Conservation (phyloP, 352 stramenopile genomes). For the Globisporangium cederbergense region DNA sequence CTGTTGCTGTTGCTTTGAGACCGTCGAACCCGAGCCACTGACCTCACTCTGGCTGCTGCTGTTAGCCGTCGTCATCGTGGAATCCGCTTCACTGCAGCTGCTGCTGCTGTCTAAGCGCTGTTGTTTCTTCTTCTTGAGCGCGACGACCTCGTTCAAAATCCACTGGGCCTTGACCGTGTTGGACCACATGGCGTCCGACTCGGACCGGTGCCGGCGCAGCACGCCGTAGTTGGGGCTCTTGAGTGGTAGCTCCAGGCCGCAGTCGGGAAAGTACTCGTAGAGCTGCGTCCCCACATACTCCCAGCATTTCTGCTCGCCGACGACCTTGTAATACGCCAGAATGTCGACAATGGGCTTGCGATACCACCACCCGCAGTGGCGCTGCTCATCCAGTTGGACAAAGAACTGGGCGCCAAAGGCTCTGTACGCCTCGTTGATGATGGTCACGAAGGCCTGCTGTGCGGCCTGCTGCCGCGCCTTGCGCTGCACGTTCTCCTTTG, state of each 20-base stretch:
- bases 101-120: background rate
- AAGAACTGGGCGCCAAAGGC: constrained; percentile 41
- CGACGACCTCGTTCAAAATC: constrained; percentile 3
- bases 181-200: constrained; percentile 4
- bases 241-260: constrained; percentile 33
- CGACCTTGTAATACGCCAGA: constrained; percentile 21
- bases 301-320: constrained; percentile 29
- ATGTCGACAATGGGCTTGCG: constrained; percentile 33
- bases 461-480: constrained; percentile 34
- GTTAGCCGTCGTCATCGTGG: no score
- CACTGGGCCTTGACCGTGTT: background rate
- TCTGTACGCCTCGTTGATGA: constrained; percentile 30
- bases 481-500: constrained; percentile 20
- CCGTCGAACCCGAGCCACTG: no score
- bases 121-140: background rate
- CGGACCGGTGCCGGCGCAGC: constrained; percentile 6
- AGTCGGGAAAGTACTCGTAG: constrained; percentile 39
- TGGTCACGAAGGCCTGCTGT: constrained; percentile 27
- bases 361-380: constrained; percentile 59
- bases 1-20: background rate
- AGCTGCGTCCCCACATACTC: constrained; percentile 33
- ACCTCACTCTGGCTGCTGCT: background rate
- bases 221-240: constrained; percentile 30
- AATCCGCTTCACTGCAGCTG: background rate
- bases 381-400: constrained; percentile 33